Conservation (phyloP, 371 early-diverging fungal genomes). For the Haplosporangium sp. region DNA sequence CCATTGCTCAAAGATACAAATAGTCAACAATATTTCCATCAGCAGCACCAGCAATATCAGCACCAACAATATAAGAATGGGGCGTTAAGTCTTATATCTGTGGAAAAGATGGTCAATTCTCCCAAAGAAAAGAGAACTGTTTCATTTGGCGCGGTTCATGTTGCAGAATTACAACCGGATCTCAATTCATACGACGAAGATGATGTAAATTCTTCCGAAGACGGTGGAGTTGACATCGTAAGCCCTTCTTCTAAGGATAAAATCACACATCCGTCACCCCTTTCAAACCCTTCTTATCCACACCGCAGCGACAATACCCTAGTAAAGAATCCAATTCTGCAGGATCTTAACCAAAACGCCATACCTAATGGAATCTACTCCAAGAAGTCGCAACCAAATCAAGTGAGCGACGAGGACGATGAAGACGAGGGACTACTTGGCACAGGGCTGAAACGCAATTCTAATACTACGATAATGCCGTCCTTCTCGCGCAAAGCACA, state of each 20-base stretch:
- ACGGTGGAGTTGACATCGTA: slow-evolving; percentile 9
- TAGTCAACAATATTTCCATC: slow-evolving; percentile 13
- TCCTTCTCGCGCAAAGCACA: slow-evolving; percentile 16
- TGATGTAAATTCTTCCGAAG: slow-evolving; percentile 40
- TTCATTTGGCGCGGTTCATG: slow-evolving; percentile 54
- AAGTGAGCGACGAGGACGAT: slow-evolving; percentile 23
- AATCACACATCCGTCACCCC: slow-evolving; percentile 11
- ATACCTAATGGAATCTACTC: neutral
- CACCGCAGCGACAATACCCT: neutral
- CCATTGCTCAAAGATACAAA: slow-evolving; percentile 26
- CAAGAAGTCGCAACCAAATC: neutral
- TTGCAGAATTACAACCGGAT: slow-evolving; percentile 46
- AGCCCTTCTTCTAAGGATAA: neutral
- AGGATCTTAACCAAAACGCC: neutral
- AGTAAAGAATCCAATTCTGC: neutral
- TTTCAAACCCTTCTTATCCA: slow-evolving; percentile 13
- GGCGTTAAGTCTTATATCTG: slow-evolving; percentile 9
- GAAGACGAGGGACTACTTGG: slow-evolving; percentile 49
- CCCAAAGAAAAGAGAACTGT: slow-evolving; percentile 52
- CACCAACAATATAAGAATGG: slow-evolving; percentile 20
- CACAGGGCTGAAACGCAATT: slow-evolving; percentile 10
- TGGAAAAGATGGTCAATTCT: slow-evolving; percentile 31
- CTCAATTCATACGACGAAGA: slow-evolving; percentile 51
- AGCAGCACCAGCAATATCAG: slow-evolving; percentile 8
- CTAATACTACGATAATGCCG: neutral